Percentiles rank a stretch among this genome's conserved stretches.
Conservation (phyloP, 345 rosid species). For the Excoecaria cochinchinensis region DNA sequence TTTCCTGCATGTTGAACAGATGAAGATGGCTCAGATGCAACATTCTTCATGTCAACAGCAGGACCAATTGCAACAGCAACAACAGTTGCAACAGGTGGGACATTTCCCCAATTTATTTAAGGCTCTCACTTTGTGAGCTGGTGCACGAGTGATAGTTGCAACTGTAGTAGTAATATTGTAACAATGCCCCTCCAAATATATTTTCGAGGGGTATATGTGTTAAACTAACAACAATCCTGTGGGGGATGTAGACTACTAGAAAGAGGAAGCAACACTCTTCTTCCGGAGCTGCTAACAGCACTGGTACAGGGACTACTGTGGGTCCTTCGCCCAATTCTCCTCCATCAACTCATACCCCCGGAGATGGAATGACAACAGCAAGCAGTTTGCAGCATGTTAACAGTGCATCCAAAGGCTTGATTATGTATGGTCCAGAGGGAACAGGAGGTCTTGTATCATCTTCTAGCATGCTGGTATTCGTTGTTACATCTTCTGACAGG, state of each 20-base stretch:
- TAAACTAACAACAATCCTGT: slow-evolving; percentile 15
- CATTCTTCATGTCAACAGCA: slow-evolving; percentile 57
- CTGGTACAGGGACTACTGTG: slow-evolving; percentile 61
- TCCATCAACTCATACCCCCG: slow-evolving; percentile 64
- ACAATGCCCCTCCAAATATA: neutral
- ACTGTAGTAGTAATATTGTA: neutral
- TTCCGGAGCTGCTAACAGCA: slow-evolving; percentile 63
- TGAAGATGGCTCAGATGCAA: slow-evolving; percentile 52
- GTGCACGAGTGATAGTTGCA: slow-evolving; percentile 11
- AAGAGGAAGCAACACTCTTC: slow-evolving; percentile 65
- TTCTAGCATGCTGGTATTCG: slow-evolving; percentile 50
- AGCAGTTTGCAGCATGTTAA: slow-evolving; percentile 43
- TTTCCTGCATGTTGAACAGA: slow-evolving; percentile 34
- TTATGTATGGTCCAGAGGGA: slow-evolving; percentile 45
- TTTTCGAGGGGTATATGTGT: neutral
- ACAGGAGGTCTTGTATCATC: slow-evolving; percentile 47
- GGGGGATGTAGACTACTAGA: slow-evolving; percentile 42
- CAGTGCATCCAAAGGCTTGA: slow-evolving; percentile 40
- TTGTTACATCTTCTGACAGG: slow-evolving; percentile 2
- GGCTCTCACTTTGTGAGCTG: slow-evolving; percentile 7
- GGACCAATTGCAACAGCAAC: slow-evolving; percentile 47
- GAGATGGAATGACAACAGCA: slow-evolving; percentile 54
- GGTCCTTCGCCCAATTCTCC: slow-evolving; percentile 65
- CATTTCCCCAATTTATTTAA: slow-evolving; percentile 12
- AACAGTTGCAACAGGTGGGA: slow-evolving; percentile 51